Percentiles rank a stretch among this genome's conserved stretches.
These are phyloP conservation scores for rapeseed (Brassica napus) DNA, from an alignment of 345 rosid genomes.

Conservation along the genomic window Da-Ae NC_063444.1:30980001-30980500, in stretches of 20 bases:
- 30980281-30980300: neutral
- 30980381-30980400: neutral
- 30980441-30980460: conserved; percentile 9
- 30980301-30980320: neutral
- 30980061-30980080: neutral
- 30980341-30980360: neutral
- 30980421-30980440: neutral
- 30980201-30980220: neutral
- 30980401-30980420: neutral
- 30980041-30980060: neutral
- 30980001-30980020: neutral
- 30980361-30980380: neutral
- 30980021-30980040: neutral
- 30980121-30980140: neutral
- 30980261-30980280: neutral
- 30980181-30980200: neutral
- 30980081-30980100: neutral
- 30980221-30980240: neutral
- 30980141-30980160: neutral
- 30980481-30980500: neutral
- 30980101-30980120: neutral
- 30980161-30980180: neutral
- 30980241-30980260: neutral
- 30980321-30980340: conserved; percentile 2
- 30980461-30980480: neutral